Evolutionary conservation across 2,329 filamentous ascomycete genomes (phyloP), one percentile per base, ranked within the genome.

Genomic region (Aspergillus sp.): DNA sequence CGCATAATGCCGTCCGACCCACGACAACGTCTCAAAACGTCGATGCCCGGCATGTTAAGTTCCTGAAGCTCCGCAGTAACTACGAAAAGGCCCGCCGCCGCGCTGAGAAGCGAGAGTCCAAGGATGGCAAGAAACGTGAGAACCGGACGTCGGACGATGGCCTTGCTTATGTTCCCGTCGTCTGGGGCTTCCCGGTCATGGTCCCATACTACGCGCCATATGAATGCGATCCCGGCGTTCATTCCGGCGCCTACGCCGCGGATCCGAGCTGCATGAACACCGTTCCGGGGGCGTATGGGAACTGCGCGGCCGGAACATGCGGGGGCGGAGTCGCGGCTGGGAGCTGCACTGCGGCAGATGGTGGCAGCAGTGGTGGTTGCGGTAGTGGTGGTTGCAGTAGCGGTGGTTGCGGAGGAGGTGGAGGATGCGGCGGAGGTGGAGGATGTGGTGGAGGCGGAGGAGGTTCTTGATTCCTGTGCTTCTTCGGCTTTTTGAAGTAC

Each of bases 1-100:
- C 88, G 0, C 90, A 94, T 78, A 91, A 87, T 67, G 84, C 89
- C 1, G 85, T 92, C 7, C 75, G 75, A 6, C 67, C 64, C 20
- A 50, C 49, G 3, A 56, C 29, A 3, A 51, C 64, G 46, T 10
- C 56, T 61, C 9, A 66, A 69, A 5, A 51, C 11, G 1, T 54
- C 6, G 51, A 67, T 61, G 7, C 68, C 71, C 32, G 65, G 54
- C n/a, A 71, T 61, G 5, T 70, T 45, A 63, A 78, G 54, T 79
- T 61, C 54, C 75, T 69, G 1, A 77, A 79, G 18, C 71, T 86
- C 0, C 84, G 89, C 29, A 74, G 75, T 4, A 82, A 84, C 32
- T 91, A 91, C 70, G 71, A 79, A 46, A 75, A 56, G 60, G 69
- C 57, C 46, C 69, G 52, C 69, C 80, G 63, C 0, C 69, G 75